Evolutionary conservation across 2,329 filamentous ascomycete genomes (phyloP).

Genomic region (Harringtonia aguacate): DNA sequence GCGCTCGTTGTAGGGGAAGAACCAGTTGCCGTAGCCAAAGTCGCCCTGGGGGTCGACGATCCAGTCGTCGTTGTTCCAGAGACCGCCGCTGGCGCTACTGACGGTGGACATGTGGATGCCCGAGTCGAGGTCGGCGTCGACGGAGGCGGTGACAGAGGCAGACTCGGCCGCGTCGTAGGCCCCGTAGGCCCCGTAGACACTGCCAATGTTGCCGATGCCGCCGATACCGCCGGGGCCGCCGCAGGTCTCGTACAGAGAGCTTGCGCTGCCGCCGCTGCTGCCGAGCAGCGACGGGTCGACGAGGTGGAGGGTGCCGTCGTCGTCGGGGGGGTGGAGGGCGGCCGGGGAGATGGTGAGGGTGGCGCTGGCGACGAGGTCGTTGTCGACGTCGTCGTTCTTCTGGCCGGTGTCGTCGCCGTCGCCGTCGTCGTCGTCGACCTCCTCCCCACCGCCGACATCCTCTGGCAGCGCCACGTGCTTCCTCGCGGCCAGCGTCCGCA

Average conservation of each 20-base stretch:
- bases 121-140: constrained; percentile 4
- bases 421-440: neutral
- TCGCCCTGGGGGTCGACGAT: constrained; percentile 6
- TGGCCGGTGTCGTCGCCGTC: neutral
- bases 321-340: neutral
- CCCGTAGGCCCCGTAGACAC: neutral
- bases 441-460: neutral
- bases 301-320: neutral
- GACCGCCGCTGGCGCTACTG: neutral
- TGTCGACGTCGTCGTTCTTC: no score
- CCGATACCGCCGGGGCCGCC: neutral
- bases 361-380: no score
- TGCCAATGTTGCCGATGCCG: neutral
- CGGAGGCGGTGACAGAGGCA: no score
- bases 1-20: constrained; percentile 10
- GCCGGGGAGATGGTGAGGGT: neutral
- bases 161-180: no score
- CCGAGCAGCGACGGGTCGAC: neutral
- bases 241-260: no score
- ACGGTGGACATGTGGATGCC: constrained; percentile 3
- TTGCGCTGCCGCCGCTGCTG: constrained; percentile 1
- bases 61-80: constrained; percentile 9
- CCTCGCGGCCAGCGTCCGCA: constrained; percentile 1
- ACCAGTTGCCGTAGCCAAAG: constrained; percentile 9
- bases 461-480: constrained; percentile 3